Base-by-base conservation (phyloP, 441 rosid species). In the Theobroma grandiflorum region DNA sequence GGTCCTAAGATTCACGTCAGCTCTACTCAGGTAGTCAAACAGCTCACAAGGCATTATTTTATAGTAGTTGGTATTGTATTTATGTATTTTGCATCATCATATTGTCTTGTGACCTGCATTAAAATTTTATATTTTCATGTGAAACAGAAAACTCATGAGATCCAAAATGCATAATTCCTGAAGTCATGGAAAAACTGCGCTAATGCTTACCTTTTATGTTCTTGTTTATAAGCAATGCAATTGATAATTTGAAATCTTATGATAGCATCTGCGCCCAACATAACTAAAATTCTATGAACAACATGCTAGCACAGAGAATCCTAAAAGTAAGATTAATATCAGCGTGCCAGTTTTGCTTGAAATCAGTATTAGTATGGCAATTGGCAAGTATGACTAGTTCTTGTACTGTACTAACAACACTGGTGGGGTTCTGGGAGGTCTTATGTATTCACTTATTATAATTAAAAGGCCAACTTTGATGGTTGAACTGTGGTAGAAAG, bases 1-100 rank as follows among this genome's bases (percentile, higher is more conserved):
- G 89, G 89, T 82, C 86, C 89, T 66, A 86, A 83, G 76, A 76
- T 88, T 59, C 79, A 77, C 2, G 78, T 88, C 70, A 86, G 76
- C 85, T 69, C 86, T 35, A 73, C 79, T 2, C 86, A 86, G 89
- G 90, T 86, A 81, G 33, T 38, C 20, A 68, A 78, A 8, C 50
- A 38, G 64, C 68, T 47, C 35, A 67, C 53, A 15, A n/a, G 40
- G 38, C 64, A 38, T 66, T 66, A 20, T 33, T 18, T 38, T 57
- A 31, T 66, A 38, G 62, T 57, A 20, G 9, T n/a, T 0, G 20
- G 12, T 57, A 14, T 20, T 3, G 20, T 20, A 55, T 55, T 55
- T 37, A 55, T 73, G 14, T 20, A 18, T 72, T 63, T 67, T 42
- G 18, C 45, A 20, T 45, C 62, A 33, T 55, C 61, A 45, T 72